Evolutionary conservation across 352 stramenopile genomes (phyloP).

Genomic region (Pythium pyrilobum): DNA sequence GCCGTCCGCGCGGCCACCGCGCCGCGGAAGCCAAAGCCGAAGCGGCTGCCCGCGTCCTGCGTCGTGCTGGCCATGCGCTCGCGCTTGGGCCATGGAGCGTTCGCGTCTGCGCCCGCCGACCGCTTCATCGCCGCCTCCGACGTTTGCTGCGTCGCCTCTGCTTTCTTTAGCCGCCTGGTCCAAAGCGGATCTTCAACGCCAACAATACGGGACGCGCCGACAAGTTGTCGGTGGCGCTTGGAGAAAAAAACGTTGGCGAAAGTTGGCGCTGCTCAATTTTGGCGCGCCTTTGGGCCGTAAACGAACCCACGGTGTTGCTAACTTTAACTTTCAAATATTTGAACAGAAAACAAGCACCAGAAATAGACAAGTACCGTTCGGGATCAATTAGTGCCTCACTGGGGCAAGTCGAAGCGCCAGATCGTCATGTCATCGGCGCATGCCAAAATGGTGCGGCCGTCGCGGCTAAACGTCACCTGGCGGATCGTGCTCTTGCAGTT

Average conservation of each 20-base stretch:
- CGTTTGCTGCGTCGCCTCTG: too few relatives aligned
- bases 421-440: slow-evolving; percentile 73
- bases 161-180: slow-evolving; percentile 1
- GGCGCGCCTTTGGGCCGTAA: slow-evolving; percentile 2
- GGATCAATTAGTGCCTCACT: slow-evolving; percentile 12
- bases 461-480: slow-evolving; percentile 75
- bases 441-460: slow-evolving; percentile 57
- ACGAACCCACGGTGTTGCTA: slow-evolving; percentile 7
- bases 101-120: slow-evolving; percentile 1
- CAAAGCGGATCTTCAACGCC: neutral
- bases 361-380: slow-evolving; percentile 2
- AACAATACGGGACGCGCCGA: too few relatives aligned
- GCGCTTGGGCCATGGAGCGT: slow-evolving; percentile 8
- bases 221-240: too few relatives aligned
- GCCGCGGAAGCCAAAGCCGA: slow-evolving; percentile 32
- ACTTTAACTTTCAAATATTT: slow-evolving; percentile 25
- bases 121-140: slow-evolving; percentile 8
- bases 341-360: slow-evolving; percentile 17
- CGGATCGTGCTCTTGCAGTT: slow-evolving; percentile 77
- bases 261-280: slow-evolving; percentile 4
- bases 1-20: slow-evolving; percentile 9
- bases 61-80: slow-evolving; percentile 17
- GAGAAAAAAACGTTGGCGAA: neutral
- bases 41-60: slow-evolving; percentile 11
- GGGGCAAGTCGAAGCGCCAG: slow-evolving; percentile 64